These are phyloP conservation scores for Taxillus chinensis DNA, from an alignment of 164 flowering plant genomes.

Conservation along the genomic window DNA sequence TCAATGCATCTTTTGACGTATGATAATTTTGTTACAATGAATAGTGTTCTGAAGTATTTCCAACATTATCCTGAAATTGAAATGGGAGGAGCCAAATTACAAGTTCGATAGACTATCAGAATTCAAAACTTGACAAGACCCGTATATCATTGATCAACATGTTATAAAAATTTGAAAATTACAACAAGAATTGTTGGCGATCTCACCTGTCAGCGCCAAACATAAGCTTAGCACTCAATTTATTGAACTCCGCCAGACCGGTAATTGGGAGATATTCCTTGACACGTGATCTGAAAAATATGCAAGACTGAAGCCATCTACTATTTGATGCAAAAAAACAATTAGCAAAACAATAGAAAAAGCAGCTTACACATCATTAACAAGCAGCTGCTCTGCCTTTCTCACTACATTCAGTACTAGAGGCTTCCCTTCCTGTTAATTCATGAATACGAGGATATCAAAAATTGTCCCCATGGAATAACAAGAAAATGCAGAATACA, in stretches of 20 bases:
- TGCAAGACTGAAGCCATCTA: background rate
- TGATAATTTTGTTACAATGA: too few species aligned
- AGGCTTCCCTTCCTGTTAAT: constrained; percentile 86
- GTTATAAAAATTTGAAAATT: too few species aligned
- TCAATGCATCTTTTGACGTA: too few species aligned
- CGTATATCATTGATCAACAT: too few species aligned
- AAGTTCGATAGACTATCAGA: too few species aligned
- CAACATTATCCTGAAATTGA: too few species aligned
- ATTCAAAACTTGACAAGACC: too few species aligned
- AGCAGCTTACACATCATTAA: constrained; percentile 49
- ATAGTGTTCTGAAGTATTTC: too few species aligned
- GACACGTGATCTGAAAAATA: constrained; percentile 48
- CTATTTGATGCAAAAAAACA: background rate
- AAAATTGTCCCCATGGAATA: background rate
- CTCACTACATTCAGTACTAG: constrained; percentile 90
- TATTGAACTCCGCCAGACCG: constrained; percentile 86
- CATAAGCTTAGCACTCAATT: constrained; percentile 91
- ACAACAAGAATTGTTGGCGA: background rate
- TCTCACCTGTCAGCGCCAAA: constrained; percentile 86
- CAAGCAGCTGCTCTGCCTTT: constrained; percentile 63
- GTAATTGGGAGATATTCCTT: constrained; percentile 90
- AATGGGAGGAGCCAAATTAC: too few species aligned
- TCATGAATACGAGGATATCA: background rate
- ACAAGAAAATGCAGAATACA: background rate
- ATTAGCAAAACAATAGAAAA: background rate